These are phyloP conservation scores for Tribonema minus DNA, from an alignment of 108 stramenopile genomes.

Conservation along the genomic window DNA sequence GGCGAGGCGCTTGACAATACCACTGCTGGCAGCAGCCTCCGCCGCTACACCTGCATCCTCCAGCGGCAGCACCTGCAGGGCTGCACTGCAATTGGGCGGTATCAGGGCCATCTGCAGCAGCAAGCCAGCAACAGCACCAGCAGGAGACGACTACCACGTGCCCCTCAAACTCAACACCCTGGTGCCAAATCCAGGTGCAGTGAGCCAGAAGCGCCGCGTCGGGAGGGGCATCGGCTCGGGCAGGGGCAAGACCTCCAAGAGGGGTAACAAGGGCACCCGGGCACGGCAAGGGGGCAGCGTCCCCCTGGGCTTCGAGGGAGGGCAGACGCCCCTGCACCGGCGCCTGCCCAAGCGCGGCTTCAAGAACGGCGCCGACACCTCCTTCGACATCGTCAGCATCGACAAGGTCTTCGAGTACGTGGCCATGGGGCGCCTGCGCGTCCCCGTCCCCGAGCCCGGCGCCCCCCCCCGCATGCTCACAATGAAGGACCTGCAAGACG, in stretches of 20 bases:
- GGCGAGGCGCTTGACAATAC: too few species aligned
- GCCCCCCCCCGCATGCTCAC: conserved; percentile 61
- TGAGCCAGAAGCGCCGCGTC: conserved; percentile 58
- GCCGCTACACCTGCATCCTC: too few species aligned
- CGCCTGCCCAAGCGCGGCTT: conserved; percentile 94
- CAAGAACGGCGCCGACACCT: conserved; percentile 68
- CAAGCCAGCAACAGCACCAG: too few species aligned
- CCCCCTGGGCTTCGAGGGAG: conserved; percentile 86
- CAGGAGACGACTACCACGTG: background rate
- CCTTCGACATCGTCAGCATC: conserved; percentile 72
- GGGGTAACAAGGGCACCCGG: conserved; percentile 95
- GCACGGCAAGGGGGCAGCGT: conserved; percentile 69
- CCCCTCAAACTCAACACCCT: conserved; percentile 45
- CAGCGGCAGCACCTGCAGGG: too few species aligned
- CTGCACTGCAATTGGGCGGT: too few species aligned
- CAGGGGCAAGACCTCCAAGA: conserved; percentile 89
- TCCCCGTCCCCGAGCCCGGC: conserved; percentile 39
- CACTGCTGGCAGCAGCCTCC: too few species aligned
- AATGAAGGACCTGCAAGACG: conserved; percentile 80
- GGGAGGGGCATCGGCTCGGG: conserved; percentile 93
- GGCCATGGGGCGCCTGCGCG: conserved; percentile 82
- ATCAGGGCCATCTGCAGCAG: too few species aligned
- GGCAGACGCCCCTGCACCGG: conserved; percentile 93
- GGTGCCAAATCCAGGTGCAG: conserved; percentile 36
- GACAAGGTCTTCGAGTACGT: conserved; percentile 79